Evolutionary conservation across 305 asterid species (phyloP).

Genomic region (Fraxinus baroniana): DNA sequence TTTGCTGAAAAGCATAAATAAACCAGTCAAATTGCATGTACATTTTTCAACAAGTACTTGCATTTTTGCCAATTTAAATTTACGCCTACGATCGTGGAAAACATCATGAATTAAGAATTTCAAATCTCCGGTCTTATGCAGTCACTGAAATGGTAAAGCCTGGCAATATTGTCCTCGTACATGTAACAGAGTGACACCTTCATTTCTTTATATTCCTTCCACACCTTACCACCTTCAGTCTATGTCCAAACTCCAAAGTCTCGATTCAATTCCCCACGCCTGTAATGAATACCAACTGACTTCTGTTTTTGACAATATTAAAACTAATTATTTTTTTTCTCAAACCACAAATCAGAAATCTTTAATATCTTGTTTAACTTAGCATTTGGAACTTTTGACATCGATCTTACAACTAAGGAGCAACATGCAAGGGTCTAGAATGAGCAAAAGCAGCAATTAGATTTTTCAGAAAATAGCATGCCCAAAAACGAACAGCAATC

Average conservation of each 20-base stretch:
- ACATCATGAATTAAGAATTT: neutral
- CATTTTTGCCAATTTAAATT: neutral
- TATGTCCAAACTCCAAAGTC: neutral
- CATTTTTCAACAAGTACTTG: neutral
- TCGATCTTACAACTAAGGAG: neutral
- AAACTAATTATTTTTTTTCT: neutral
- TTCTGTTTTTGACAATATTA: neutral
- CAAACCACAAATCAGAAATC: neutral
- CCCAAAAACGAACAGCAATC: neutral
- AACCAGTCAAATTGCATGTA: neutral
- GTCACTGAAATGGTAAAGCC: neutral
- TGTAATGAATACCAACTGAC: neutral
- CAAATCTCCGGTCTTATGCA: neutral
- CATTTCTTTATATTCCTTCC: neutral
- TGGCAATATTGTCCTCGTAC: neutral
- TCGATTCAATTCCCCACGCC: neutral
- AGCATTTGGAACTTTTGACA: neutral
- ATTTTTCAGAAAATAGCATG: neutral
- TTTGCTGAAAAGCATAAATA: conserved; percentile 2
- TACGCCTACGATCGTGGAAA: neutral
- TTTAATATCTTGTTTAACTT: neutral
- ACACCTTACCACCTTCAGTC: neutral
- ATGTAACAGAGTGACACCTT: neutral
- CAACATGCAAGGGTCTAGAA: neutral
- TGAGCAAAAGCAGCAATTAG: neutral